Conservation (phyloP, 768 basidiomycete genomes). For the Boletellus ananas region DNA sequence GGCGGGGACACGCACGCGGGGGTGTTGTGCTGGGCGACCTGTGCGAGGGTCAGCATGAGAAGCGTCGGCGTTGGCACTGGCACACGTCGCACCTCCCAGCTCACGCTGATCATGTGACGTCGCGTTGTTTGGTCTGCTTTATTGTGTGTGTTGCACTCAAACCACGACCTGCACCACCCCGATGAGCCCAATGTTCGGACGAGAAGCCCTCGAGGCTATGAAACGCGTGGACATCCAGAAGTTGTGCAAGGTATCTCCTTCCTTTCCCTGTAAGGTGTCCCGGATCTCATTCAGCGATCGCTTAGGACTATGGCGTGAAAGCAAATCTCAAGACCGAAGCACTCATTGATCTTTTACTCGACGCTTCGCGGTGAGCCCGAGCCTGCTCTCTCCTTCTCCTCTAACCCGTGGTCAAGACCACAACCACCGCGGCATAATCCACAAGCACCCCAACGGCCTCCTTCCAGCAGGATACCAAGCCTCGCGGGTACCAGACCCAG, state of each 20-base stretch:
- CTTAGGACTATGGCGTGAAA: conserved; percentile 73
- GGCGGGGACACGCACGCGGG: conserved; percentile 36
- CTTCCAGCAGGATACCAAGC: conserved; percentile 33
- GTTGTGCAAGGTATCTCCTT: conserved; percentile 51
- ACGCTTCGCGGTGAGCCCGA: conserved; percentile 41
- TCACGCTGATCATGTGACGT: conserved; percentile 34
- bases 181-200: conserved; percentile 42
- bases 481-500: conserved; percentile 26
- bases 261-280: conserved; percentile 7
- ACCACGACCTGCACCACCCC: conserved; percentile 32
- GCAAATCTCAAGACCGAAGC: conserved; percentile 81
- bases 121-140: conserved; percentile 50
- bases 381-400: conserved; percentile 36
- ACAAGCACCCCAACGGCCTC: conserved; percentile 24
- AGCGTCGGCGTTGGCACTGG: no score
- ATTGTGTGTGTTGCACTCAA: conserved; percentile 45
- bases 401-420: conserved; percentile 29
- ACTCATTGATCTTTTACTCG: conserved; percentile 69
- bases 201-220: conserved; percentile 51
- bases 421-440: conserved; percentile 19
- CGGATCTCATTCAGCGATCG: conserved; percentile 15
- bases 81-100: no score
- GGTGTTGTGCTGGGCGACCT: conserved; percentile 60
- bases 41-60: conserved; percentile 40
- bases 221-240: conserved; percentile 53